These are phyloP conservation scores for Withania somnifera DNA, from an alignment of 305 asterid species.

Conservation along the genomic window DNA sequence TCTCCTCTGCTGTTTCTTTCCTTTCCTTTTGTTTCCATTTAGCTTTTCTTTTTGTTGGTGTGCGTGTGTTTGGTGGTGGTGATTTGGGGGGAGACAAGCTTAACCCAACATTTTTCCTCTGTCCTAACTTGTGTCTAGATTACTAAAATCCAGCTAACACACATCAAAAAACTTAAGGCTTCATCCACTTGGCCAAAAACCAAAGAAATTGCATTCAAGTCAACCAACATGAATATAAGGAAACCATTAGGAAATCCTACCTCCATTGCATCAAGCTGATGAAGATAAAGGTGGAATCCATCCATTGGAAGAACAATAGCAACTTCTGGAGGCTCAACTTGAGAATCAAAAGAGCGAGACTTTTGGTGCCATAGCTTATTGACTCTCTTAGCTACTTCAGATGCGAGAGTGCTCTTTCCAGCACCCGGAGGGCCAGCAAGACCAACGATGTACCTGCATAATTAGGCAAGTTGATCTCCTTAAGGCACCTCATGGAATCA, in stretches of 20 bases:
- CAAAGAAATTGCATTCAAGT: background rate
- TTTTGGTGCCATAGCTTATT: slow-evolving; percentile 72
- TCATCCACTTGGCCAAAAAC: background rate
- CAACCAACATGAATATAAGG: background rate
- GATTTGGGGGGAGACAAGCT: background rate
- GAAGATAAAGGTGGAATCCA: slow-evolving; percentile 94
- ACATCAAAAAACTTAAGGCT: background rate
- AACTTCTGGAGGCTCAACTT: slow-evolving; percentile 61
- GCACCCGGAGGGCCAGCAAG: slow-evolving; percentile 97
- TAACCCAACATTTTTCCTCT: background rate
- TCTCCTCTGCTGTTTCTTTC: background rate
- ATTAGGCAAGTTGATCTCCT: slow-evolving; percentile 7
- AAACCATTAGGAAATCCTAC: slow-evolving; percentile 20
- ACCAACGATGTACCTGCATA: slow-evolving; percentile 72
- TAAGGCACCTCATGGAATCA: background rate
- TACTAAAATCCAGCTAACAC: background rate
- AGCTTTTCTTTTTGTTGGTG: background rate
- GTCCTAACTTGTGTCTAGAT: background rate
- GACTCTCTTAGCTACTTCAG: slow-evolving; percentile 59
- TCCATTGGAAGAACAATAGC: slow-evolving; percentile 93
- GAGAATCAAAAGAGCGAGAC: slow-evolving; percentile 52
- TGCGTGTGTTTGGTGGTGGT: no score
- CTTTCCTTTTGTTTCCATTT: background rate
- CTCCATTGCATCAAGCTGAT: slow-evolving; percentile 86
- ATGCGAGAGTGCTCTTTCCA: slow-evolving; percentile 87